A percentile compares a stretch with the other conserved stretches of the same genome.
Evolutionary conservation across 352 stramenopile genomes (phyloP).

Genomic region (Pythium periplocum): DNA sequence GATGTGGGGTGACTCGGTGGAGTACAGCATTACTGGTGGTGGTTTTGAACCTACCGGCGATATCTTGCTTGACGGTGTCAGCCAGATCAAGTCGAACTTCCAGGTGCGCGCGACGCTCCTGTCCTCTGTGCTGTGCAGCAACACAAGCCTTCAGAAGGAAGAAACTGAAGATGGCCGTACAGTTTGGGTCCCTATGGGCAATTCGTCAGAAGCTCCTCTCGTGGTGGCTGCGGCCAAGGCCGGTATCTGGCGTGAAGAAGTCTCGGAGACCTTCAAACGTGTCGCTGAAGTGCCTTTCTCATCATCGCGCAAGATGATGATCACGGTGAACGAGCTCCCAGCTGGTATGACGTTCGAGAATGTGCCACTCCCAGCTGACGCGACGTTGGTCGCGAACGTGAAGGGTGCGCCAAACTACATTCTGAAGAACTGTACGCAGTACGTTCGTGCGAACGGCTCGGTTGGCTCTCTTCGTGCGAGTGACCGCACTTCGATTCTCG

Average conservation of each 20-base stretch:
- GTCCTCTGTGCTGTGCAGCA: constrained; percentile 58
- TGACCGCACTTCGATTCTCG: constrained; percentile 34
- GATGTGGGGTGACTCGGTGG: constrained; percentile 55
- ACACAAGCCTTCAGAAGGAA: constrained; percentile 60
- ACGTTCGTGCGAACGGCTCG: constrained; percentile 38
- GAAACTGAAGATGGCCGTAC: constrained; percentile 28
- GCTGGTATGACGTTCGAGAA: constrained; percentile 26
- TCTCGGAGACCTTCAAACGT: constrained; percentile 49
- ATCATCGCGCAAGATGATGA: constrained; percentile 94
- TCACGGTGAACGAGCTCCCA: constrained; percentile 53
- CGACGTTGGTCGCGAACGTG: constrained; percentile 45
- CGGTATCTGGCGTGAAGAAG: constrained; percentile 44
- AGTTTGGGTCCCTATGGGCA: constrained; percentile 56
- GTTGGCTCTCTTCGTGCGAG: constrained; percentile 28
- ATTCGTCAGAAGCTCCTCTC: constrained; percentile 64
- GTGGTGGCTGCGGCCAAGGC: constrained; percentile 61
- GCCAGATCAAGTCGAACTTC: constrained; percentile 32
- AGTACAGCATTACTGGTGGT: constrained; percentile 47
- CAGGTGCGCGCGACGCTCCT: constrained; percentile 45
- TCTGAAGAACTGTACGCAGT: constrained; percentile 45
- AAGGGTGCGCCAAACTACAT: constrained; percentile 73
- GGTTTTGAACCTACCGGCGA: constrained; percentile 49
- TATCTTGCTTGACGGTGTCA: constrained; percentile 39
- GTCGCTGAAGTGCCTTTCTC: constrained; percentile 90
- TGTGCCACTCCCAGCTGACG: constrained; percentile 33